Base-by-base conservation (phyloP, 176 grass and related monocot species). In the Lolium rigidum region DNA sequence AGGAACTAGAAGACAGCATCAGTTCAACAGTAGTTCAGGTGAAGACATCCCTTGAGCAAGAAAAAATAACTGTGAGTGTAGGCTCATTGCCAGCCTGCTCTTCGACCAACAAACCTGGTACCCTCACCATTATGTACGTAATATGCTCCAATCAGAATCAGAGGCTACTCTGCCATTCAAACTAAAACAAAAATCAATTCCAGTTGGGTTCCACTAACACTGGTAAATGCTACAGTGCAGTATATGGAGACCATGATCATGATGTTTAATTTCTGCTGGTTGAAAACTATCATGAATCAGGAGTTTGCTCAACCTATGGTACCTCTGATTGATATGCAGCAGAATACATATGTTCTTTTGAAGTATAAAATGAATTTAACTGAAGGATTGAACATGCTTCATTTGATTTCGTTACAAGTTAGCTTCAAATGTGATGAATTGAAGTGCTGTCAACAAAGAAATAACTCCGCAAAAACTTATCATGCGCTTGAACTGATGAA, bases 241-340 rank as follows among this genome's bases (percentile, higher is more conserved):
- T 24, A 49, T 82, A 54, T 79, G 43, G 52, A 25, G 85, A 79
- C 69, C 51, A 70, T 88, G 60, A 79, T 25, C 43, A 43, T 35
- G 21, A 8, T 24, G 35, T 84, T 67, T 54, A 17, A 13, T 85
- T 56, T 43, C 61, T 28, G 60, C 83, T 78, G 20, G 31, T 55
- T 78, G 14, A 54, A 11, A 60, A 47, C 50, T 59, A 71, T 21
- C n/a, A 39, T 6, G 3, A 76, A 2, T 52, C 25, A 35, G 8
- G 24, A 46, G 21, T 66, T 82, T 70, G 26, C 14, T 66, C 70
- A 81, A 55, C 17, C 21, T 16, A 28, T 74, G 5, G 14, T 26
- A 55, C 46, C 1, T 87, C 65, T 15, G 63, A 46, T 20, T 37
- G 9, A 58, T 55, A 26, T 58, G 60, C 3, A 50, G 54, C 20